Evolutionary conservation across 2,329 filamentous ascomycete genomes (phyloP).

Genomic region (Fragosphaeria purpurea): DNA sequence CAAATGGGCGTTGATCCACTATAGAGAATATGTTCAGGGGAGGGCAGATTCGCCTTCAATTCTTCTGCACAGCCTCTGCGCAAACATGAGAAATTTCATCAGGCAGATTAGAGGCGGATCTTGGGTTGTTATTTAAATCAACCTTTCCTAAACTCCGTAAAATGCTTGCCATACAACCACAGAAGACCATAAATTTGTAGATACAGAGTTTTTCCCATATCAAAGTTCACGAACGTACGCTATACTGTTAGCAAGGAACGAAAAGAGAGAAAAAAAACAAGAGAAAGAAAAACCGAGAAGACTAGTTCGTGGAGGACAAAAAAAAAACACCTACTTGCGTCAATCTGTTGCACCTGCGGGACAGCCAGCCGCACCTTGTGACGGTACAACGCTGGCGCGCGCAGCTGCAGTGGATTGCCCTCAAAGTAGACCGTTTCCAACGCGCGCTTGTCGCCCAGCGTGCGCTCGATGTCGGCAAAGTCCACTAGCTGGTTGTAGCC

Average conservation of each 20-base stretch:
- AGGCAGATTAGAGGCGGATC: too few relatives aligned
- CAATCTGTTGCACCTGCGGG: slow-evolving; percentile 85
- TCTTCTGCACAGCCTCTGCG: too few relatives aligned
- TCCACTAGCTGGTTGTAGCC: slow-evolving; percentile 75
- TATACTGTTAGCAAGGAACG: slow-evolving; percentile 3
- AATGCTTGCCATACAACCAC: too few relatives aligned
- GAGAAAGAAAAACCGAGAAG: neutral
- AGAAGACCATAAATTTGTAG: too few relatives aligned
- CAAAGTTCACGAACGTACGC: slow-evolving; percentile 17
- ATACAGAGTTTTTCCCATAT: neutral
- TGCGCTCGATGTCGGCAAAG: slow-evolving; percentile 70
- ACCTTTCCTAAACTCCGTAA: too few relatives aligned
- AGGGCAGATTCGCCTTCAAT: too few relatives aligned
- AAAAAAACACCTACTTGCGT: slow-evolving; percentile 68
- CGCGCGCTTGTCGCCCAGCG: slow-evolving; percentile 66
- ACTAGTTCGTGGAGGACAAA: neutral
- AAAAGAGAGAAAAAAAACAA: neutral
- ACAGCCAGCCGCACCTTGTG: slow-evolving; percentile 87
- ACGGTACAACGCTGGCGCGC: slow-evolving; percentile 73
- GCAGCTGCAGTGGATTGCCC: slow-evolving; percentile 78
- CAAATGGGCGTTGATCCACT: too few relatives aligned
- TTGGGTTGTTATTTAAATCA: too few relatives aligned
- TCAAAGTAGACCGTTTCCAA: slow-evolving; percentile 93
- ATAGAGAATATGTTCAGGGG: too few relatives aligned
- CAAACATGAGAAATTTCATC: too few relatives aligned